These are phyloP conservation scores for Ceratobasidium sp. DNA, from an alignment of 1,284 basidiomycete species.

Conservation along the genomic window DNA sequence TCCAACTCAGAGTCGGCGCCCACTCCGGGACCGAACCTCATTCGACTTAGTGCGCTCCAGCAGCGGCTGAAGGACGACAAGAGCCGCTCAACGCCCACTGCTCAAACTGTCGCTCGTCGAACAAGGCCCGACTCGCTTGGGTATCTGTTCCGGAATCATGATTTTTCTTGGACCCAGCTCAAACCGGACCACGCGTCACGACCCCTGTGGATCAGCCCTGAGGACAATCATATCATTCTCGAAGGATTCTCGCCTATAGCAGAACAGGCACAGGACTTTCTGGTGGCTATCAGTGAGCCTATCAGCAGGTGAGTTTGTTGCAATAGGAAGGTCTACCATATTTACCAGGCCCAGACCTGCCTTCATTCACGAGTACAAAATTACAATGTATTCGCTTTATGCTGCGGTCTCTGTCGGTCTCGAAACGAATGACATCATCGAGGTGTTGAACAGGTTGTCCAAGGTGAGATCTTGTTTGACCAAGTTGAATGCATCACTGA, in stretches of 20 bases:
- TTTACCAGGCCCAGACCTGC: constrained; percentile 71
- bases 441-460: constrained; percentile 87
- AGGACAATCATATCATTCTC: constrained; percentile 92
- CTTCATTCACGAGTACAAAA: constrained; percentile 99
- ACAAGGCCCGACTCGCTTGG: constrained; percentile 16
- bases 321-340: not conserved
- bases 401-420: constrained; percentile 98
- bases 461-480: constrained; percentile 62
- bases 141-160: constrained; percentile 77
- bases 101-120: constrained; percentile 1
- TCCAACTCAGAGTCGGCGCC: constrained; percentile 25
- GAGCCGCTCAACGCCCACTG: not conserved
- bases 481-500: not conserved
- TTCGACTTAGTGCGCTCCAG: constrained; percentile 23
- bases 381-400: constrained; percentile 97
- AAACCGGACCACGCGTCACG: constrained; percentile 90
- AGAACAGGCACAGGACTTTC: constrained; percentile 97
- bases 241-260: constrained; percentile 97
- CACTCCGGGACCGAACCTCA: constrained; percentile 14
- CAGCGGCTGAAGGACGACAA: constrained; percentile 26
- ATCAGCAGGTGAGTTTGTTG: constrained; percentile 84
- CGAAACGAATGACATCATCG: constrained; percentile 98
- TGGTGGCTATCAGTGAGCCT: constrained; percentile 98
- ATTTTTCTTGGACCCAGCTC: constrained; percentile 84
- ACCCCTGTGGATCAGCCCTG: constrained; percentile 94